Percentiles rank a stretch among this genome's conserved stretches.
These are phyloP conservation scores for Schizosaccharomyces versatilis DNA, from an alignment of 1,139 yeast species.

Conservation along the genomic window DNA sequence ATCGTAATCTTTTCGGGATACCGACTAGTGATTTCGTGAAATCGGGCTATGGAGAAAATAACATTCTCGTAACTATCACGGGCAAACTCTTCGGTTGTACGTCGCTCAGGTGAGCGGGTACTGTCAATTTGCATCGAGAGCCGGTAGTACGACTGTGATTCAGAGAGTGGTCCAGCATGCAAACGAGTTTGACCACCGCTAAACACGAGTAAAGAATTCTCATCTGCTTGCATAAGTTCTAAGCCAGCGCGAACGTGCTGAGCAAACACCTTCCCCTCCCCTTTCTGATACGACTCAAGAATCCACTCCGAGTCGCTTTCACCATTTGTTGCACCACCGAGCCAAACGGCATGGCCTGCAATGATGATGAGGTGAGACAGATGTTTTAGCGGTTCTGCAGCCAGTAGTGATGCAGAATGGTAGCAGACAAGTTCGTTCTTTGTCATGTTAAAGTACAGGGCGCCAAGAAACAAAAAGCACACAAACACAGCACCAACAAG, in stretches of 20 bases:
- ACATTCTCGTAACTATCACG: conserved; percentile 67
- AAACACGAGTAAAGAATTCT: conserved; percentile 24
- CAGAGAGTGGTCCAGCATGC: conserved; percentile 33
- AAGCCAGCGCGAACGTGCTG: conserved; percentile 33
- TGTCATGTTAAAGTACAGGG: not conserved
- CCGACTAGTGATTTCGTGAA: conserved; percentile 25
- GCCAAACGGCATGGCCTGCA: conserved; percentile 56
- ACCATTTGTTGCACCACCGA: conserved; percentile 22
- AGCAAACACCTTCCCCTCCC: conserved; percentile 47
- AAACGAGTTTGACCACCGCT: conserved; percentile 57
- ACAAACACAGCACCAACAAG: not conserved
- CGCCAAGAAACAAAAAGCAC: not conserved
- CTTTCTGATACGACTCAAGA: conserved; percentile 42
- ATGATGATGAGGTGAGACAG: conserved; percentile 27
- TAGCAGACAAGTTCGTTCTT: not conserved
- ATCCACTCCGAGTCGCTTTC: conserved; percentile 25
- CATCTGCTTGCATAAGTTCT: conserved; percentile 17
- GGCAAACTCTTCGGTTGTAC: conserved; percentile 44
- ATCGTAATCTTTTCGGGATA: conserved; percentile 36
- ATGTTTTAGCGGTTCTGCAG: conserved; percentile 1
- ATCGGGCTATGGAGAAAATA: conserved; percentile 35
- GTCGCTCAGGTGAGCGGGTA: conserved; percentile 15
- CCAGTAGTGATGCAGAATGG: not conserved
- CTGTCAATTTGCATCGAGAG: conserved; percentile 2
- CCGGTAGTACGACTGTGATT: conserved; percentile 33